A percentile compares a stretch with the other conserved stretches of the same genome.
phyloP scores from a whole-genome alignment of 345 rosid genomes.

The Syzygium aqueum region DNA sequence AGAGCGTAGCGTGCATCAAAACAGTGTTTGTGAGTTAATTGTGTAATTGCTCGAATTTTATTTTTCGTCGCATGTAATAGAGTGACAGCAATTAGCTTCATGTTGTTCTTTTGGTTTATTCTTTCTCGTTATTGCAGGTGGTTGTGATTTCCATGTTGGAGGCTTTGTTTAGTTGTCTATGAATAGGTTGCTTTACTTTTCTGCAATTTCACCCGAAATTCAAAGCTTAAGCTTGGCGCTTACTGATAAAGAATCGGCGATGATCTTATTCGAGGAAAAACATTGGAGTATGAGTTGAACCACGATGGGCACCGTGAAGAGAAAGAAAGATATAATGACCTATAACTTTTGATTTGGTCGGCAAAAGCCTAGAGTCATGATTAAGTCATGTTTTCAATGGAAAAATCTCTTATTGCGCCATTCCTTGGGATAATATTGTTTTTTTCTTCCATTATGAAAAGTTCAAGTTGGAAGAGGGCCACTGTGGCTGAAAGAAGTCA shows the following conservation, averaged over 20 bases:
- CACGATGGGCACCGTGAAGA: not conserved
- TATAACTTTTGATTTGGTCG: not conserved
- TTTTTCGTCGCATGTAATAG: too few species aligned
- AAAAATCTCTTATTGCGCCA: not conserved
- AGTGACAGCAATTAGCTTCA: too few species aligned
- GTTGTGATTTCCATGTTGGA: not conserved
- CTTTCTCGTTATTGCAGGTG: not conserved
- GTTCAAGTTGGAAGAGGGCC: not conserved
- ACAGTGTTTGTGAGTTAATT: not conserved
- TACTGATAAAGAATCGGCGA: not conserved
- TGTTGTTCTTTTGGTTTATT: not conserved
- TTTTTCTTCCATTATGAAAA: not conserved
- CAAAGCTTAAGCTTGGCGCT: not conserved
- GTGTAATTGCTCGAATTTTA: not conserved
- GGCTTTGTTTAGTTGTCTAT: not conserved
- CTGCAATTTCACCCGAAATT: not conserved
- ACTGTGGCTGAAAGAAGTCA: not conserved
- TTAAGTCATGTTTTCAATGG: not conserved
- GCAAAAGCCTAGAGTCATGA: not conserved
- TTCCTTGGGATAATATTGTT: not conserved
- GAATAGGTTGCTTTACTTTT: not conserved
- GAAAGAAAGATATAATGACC: not conserved
- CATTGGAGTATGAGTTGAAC: not conserved
- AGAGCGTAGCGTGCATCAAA: accelerated
- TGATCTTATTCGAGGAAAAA: not conserved